Evolutionary conservation across 495 filamentous ascomycete genomes (phyloP).

Genomic region (Aspergillus egyptiacus): DNA sequence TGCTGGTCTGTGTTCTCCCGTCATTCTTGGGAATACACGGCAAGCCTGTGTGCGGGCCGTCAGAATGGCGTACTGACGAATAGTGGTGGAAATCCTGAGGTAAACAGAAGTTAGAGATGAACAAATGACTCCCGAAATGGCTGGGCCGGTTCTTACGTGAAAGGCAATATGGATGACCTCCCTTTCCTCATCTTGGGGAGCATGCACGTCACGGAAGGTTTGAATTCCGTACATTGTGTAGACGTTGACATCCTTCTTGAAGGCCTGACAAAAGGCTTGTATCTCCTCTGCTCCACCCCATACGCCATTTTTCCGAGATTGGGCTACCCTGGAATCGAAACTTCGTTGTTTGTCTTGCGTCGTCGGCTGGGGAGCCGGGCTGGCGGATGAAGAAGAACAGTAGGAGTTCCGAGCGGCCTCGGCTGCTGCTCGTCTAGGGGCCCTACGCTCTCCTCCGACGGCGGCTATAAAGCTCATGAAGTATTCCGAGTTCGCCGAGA

Average conservation of each 20-base stretch:
- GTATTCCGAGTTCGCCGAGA: slow-evolving; percentile 52
- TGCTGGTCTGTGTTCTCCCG: slow-evolving; percentile 16
- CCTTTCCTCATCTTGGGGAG: slow-evolving; percentile 34
- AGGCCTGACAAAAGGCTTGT: slow-evolving; percentile 59
- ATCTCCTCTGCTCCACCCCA: slow-evolving; percentile 73
- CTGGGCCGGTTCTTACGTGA: slow-evolving; percentile 48
- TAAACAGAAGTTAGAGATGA: neutral
- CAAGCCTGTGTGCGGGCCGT: slow-evolving; percentile 53
- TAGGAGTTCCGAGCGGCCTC: slow-evolving; percentile 33
- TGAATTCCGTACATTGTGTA: slow-evolving; percentile 48
- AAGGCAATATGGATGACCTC: slow-evolving; percentile 60
- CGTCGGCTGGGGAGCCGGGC: slow-evolving; percentile 38
- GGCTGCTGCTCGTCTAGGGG: slow-evolving; percentile 54
- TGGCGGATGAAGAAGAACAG: slow-evolving; percentile 30
- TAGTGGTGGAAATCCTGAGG: slow-evolving; percentile 61
- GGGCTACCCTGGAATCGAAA: slow-evolving; percentile 56
- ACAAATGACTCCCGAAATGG: neutral
- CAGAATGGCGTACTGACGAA: slow-evolving; percentile 60
- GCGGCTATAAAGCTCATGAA: slow-evolving; percentile 64
- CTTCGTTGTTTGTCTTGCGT: slow-evolving; percentile 54
- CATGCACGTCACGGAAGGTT: slow-evolving; percentile 43
- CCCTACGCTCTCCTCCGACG: slow-evolving; percentile 54
- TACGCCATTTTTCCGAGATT: slow-evolving; percentile 56
- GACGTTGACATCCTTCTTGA: slow-evolving; percentile 58
- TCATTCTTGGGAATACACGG: slow-evolving; percentile 36